Percentiles rank a stretch among this genome's conserved stretches.
Evolutionary conservation across 1,284 basidiomycete species (phyloP).

Genomic region (Cryptococcus amylolentus): DNA sequence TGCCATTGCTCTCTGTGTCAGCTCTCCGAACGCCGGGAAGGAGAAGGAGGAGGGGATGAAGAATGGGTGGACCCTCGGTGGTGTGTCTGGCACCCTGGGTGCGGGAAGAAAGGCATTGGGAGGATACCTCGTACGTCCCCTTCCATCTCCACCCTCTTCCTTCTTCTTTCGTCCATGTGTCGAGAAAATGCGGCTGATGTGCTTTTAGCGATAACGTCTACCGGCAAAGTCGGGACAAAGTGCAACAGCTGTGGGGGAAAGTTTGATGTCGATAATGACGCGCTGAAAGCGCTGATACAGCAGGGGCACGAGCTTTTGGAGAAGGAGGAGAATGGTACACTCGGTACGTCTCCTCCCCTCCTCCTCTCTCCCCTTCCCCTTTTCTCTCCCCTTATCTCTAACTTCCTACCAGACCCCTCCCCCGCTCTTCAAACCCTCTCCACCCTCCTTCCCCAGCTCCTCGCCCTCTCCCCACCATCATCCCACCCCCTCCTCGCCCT

Average conservation of each 20-base stretch:
- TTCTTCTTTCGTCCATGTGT: neutral
- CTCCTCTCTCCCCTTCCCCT: neutral
- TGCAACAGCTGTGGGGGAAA: slow-evolving; percentile 61
- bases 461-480: slow-evolving; percentile 60
- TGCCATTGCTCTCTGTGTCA: slow-evolving; percentile 68
- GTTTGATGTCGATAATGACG: slow-evolving; percentile 54
- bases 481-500: slow-evolving; percentile 74
- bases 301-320: slow-evolving; percentile 66
- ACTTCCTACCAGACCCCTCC: slow-evolving; percentile 58
- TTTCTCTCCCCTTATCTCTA: neutral
- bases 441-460: slow-evolving; percentile 62
- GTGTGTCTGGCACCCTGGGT: slow-evolving; percentile 46
- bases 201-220: slow-evolving; percentile 51
- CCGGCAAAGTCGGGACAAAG: slow-evolving; percentile 24
- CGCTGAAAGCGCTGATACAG: slow-evolving; percentile 59
- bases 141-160: neutral
- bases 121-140: slow-evolving; percentile 30
- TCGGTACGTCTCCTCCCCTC: slow-evolving; percentile 24
- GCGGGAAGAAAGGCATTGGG: slow-evolving; percentile 11
- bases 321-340: slow-evolving; percentile 62
- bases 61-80: slow-evolving; percentile 63
- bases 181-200: neutral
- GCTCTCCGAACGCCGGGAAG: slow-evolving; percentile 6
- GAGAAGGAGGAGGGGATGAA: slow-evolving; percentile 11
- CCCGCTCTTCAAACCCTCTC: slow-evolving; percentile 15